Evolutionary conservation across 1,139 yeast genomes (phyloP).

Genomic region (Torulaspora pretoriensis): DNA sequence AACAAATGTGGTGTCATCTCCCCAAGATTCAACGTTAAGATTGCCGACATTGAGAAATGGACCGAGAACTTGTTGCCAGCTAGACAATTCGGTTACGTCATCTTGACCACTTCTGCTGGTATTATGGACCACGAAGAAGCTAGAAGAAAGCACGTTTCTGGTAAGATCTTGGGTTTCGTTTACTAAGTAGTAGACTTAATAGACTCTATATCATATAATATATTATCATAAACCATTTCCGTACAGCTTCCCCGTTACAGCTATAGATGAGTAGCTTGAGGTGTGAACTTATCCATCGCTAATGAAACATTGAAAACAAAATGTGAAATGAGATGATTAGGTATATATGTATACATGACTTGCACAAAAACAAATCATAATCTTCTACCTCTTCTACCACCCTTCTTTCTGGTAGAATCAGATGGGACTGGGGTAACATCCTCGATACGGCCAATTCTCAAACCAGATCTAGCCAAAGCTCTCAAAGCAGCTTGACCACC

Average conservation of each 20-base stretch:
- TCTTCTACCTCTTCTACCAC: slow-evolving; percentile 99
- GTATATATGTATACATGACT: neutral
- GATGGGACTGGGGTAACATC: slow-evolving; percentile 99
- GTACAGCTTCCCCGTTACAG: neutral
- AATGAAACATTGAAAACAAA: too few species aligned
- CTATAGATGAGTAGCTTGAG: neutral
- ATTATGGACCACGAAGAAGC: slow-evolving; percentile 99
- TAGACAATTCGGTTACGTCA: slow-evolving; percentile 96
- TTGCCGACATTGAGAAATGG: slow-evolving; percentile 95
- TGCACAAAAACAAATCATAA: slow-evolving; percentile 47
- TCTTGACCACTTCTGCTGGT: slow-evolving; percentile 98
- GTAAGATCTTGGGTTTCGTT: slow-evolving; percentile 95
- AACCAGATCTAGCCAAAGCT: slow-evolving; percentile 99
- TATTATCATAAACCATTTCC: neutral
- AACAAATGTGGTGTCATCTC: slow-evolving; percentile 98
- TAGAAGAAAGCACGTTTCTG: slow-evolving; percentile 99
- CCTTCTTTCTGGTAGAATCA: slow-evolving; percentile 99
- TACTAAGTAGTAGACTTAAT: slow-evolving; percentile 48
- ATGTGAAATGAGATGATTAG: slow-evolving; percentile 1
- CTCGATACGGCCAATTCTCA: slow-evolving; percentile 99
- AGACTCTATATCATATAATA: slow-evolving; percentile 8
- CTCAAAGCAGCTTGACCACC: slow-evolving; percentile 99
- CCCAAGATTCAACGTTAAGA: slow-evolving; percentile 96
- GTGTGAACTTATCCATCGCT: neutral
- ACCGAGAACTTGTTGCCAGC: slow-evolving; percentile 96